phyloP scores from a whole-genome alignment of 2,329 filamentous ascomycete genomes.

The Sporothrix luriei region DNA sequence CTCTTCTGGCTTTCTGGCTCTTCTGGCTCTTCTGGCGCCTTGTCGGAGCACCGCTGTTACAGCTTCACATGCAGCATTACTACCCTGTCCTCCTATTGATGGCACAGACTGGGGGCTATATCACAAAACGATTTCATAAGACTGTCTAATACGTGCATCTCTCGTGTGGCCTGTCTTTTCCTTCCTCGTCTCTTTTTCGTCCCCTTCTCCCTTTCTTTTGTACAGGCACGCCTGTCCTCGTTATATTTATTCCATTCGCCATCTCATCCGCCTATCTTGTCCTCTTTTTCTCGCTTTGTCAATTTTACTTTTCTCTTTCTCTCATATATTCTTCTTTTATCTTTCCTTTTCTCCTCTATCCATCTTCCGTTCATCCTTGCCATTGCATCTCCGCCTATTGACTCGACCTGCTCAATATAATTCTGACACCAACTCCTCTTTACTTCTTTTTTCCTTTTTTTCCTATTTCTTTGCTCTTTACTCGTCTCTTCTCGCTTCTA shows the following conservation, averaged over 20 bases:
- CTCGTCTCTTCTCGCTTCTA: not conserved
- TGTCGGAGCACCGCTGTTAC: constrained; percentile 25
- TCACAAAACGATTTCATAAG: constrained; percentile 1
- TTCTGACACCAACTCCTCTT: constrained; percentile 15
- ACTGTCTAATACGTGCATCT: constrained; percentile 3
- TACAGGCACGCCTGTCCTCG: not conserved
- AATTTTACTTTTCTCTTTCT: constrained; percentile 5
- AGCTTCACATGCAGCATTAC: constrained; percentile 18
- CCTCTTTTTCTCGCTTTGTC: not conserved
- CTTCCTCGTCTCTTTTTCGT: constrained; percentile 1
- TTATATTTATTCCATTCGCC: constrained; percentile 11
- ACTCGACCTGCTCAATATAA: constrained; percentile 17
- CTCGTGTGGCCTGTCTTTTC: not conserved
- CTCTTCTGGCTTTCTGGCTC: not conserved
- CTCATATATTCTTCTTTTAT: not conserved
- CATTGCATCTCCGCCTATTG: constrained; percentile 17
- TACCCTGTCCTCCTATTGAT: constrained; percentile 10
- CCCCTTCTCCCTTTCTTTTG: not conserved
- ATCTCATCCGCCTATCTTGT: not conserved
- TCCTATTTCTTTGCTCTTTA: not conserved
- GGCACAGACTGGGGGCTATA: constrained; percentile 26
- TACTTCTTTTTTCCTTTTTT: not conserved
- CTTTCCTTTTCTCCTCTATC: constrained; percentile 1
- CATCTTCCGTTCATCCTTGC: constrained; percentile 19
- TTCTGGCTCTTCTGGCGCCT: not conserved